These are phyloP conservation scores for Solanum pinnatisectum DNA, from an alignment of 257 asterid species.

Conservation along the genomic window DNA sequence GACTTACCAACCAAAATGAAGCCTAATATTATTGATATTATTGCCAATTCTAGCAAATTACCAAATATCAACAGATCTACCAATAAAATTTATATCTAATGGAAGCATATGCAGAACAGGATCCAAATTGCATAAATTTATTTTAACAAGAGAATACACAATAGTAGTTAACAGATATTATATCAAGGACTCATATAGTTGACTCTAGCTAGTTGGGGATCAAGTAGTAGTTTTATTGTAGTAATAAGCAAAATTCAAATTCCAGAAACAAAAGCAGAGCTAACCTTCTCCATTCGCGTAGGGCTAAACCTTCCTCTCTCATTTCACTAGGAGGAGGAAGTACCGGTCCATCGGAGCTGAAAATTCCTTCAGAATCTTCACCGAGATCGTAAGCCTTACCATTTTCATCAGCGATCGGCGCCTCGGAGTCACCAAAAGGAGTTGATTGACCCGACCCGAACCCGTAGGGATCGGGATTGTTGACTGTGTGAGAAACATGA, in stretches of 20 bases:
- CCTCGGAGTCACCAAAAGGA: not conserved
- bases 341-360: conserved; percentile 72
- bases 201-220: not conserved
- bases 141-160: not conserved
- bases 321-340: conserved; percentile 78
- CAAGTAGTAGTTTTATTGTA: not conserved
- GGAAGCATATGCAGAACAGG: not conserved
- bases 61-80: not conserved
- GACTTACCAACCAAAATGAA: not conserved
- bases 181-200: not conserved
- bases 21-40: not conserved
- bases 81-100: not conserved
- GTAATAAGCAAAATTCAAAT: not conserved
- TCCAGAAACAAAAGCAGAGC: not conserved
- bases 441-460: not conserved
- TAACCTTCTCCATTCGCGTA: conserved; percentile 88
- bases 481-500: not conserved
- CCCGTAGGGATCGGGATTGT: not conserved
- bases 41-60: not conserved
- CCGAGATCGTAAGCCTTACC: conserved; percentile 18
- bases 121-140: not conserved
- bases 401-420: not conserved
- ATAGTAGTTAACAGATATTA: not conserved
- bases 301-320: conserved; percentile 76
- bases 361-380: conserved; percentile 51